A percentile compares a stretch with the other conserved stretches of the same genome.
Conservation (phyloP, 2,329 filamentous ascomycete species). For the Diaporthe vexans region DNA sequence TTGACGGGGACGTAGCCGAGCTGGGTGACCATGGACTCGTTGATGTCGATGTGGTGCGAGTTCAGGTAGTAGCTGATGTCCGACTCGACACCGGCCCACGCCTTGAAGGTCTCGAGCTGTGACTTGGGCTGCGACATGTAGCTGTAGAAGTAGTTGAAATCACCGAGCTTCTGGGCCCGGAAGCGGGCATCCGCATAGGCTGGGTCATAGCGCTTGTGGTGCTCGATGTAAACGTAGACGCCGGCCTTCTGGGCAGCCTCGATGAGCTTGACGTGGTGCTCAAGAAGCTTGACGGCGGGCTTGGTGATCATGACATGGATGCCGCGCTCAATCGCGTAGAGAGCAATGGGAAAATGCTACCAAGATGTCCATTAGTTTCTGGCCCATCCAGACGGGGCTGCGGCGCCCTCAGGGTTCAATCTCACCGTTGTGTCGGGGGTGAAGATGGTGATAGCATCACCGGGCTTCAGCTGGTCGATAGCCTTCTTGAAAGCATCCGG, state of each 20-base stretch:
- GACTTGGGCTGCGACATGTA: slow-evolving; percentile 97
- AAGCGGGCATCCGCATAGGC: slow-evolving; percentile 90
- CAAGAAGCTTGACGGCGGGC: slow-evolving; percentile 87
- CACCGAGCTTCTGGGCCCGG: slow-evolving; percentile 81
- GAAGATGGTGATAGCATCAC: slow-evolving; percentile 95
- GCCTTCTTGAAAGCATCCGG: slow-evolving; percentile 89
- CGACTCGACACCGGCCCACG: slow-evolving; percentile 91
- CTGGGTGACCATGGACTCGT: slow-evolving; percentile 87
- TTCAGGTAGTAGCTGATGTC: slow-evolving; percentile 98
- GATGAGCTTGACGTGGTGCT: slow-evolving; percentile 83
- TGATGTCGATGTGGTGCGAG: slow-evolving; percentile 93
- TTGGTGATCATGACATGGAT: slow-evolving; percentile 96
- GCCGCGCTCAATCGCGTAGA: slow-evolving; percentile 89
- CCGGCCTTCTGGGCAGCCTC: slow-evolving; percentile 78
- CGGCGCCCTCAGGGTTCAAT: background rate
- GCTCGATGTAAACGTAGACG: slow-evolving; percentile 94
- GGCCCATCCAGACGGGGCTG: background rate
- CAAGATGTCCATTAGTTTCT: background rate
- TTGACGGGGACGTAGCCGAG: slow-evolving; percentile 81
- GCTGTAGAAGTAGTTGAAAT: slow-evolving; percentile 98
- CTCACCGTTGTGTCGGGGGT: slow-evolving; percentile 84
- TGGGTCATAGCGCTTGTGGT: slow-evolving; percentile 96
- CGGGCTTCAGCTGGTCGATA: slow-evolving; percentile 84
- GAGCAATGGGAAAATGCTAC: slow-evolving; percentile 85
- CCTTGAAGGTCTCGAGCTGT: slow-evolving; percentile 94